phyloP scores from a whole-genome alignment of 1,139 yeast species.

The Arxiozyma slooffiae region DNA sequence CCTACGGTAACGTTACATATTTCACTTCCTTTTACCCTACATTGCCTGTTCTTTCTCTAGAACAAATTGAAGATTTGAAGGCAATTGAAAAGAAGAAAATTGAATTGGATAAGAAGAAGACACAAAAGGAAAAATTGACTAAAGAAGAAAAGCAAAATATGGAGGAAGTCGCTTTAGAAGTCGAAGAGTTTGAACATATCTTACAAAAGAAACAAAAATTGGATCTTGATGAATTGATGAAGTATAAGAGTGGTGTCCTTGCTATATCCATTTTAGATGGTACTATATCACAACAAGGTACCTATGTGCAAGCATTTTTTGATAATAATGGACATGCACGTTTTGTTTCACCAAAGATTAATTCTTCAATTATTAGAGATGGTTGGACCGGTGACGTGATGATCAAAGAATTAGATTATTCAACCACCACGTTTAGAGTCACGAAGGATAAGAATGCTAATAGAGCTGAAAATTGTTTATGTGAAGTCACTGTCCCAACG shows the following conservation, averaged over 20 bases:
- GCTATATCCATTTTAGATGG: conserved; percentile 58
- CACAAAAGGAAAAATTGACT: conserved; percentile 24
- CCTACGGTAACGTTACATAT: conserved; percentile 72
- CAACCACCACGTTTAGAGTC: conserved; percentile 54
- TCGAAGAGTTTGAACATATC: conserved; percentile 34
- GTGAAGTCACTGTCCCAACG: conserved; percentile 61
- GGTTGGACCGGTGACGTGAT: conserved; percentile 63
- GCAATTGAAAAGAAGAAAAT: conserved; percentile 34
- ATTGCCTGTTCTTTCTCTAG: conserved; percentile 64
- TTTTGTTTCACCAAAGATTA: conserved; percentile 43
- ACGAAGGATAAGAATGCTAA: conserved; percentile 44
- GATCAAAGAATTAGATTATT: conserved; percentile 68
- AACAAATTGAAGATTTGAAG: conserved; percentile 54
- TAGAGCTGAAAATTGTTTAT: conserved; percentile 49
- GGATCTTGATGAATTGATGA: conserved; percentile 51
- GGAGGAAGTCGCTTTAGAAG: conserved; percentile 28
- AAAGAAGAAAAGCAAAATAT: conserved; percentile 22
- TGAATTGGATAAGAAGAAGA: conserved; percentile 25
- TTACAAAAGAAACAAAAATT: conserved; percentile 45
- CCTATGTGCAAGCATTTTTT: conserved; percentile 61
- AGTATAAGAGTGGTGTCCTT: conserved; percentile 66
- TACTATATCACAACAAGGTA: conserved; percentile 41
- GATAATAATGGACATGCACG: conserved; percentile 64
- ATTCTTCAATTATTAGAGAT: conserved; percentile 36
- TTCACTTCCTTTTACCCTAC: conserved; percentile 74